phyloP scores from a whole-genome alignment of 2,329 filamentous ascomycete genomes.

The Colletotrichum phormii region DNA sequence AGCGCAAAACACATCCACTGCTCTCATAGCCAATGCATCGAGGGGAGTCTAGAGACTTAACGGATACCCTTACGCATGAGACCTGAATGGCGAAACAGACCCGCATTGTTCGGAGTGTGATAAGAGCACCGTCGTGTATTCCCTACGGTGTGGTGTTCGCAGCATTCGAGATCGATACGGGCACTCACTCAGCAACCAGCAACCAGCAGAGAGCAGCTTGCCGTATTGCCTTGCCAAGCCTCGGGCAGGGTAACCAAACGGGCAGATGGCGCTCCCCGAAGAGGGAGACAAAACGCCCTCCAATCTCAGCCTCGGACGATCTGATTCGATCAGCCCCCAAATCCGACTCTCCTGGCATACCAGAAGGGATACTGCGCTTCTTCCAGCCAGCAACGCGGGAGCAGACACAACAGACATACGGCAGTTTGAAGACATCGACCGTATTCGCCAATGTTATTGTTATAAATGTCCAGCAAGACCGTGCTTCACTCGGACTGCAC shows the following conservation, averaged over 20 bases:
- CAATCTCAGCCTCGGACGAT: conserved; percentile 13
- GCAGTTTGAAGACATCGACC: background rate
- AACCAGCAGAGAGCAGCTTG: background rate
- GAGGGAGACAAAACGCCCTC: conserved; percentile 1
- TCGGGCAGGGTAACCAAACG: conserved; percentile 6
- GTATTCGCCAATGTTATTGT: background rate
- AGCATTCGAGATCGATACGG: conserved; percentile 12
- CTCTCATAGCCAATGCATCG: conserved; percentile 19
- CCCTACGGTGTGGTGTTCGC: background rate
- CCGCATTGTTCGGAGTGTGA: conserved; percentile 12
- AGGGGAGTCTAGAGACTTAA: background rate
- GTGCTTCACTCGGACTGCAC: background rate
- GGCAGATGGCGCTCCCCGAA: conserved; percentile 8
- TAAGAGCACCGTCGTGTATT: background rate
- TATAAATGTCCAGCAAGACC: background rate
- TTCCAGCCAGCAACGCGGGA: conserved; percentile 1
- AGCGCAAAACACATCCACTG: conserved; percentile 12
- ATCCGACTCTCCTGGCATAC: conserved; percentile 22
- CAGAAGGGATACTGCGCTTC: background rate
- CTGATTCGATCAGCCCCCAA: conserved; percentile 9
- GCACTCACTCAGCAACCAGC: conserved; percentile 28
- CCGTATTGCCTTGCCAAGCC: conserved; percentile 25
- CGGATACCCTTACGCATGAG: background rate
- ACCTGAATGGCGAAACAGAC: background rate
- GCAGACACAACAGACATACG: background rate